Base-by-base conservation (phyloP, 2,329 filamentous ascomycete species). In the Geosmithia flava region DNA sequence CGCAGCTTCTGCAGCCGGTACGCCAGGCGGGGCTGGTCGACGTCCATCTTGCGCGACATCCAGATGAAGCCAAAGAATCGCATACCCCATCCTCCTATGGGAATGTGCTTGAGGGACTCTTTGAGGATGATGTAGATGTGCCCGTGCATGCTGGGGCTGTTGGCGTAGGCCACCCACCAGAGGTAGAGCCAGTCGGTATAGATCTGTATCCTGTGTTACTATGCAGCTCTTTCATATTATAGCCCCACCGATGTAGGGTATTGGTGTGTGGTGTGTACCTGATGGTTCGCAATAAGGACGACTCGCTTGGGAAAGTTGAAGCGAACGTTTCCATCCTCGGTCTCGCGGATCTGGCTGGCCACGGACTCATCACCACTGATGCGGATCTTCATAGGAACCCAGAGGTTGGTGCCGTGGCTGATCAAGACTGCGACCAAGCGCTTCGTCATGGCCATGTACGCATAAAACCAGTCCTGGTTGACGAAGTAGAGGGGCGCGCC, bases 171-270 rank as follows among this genome's bases (percentile, higher is more conserved):
- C 23, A 88, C 82, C 88, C 88, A 95, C 88, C 88, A 95, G 7
- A 95, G 76, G 61, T 95, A 95, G 8, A 94, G 67, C 88, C 87
- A 95, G 66, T 95, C 87, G 8, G 87, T 91, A 61, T 95, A 94
- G 47, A 94, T 81, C 76, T 76, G 54, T 20, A 23, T 15, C 1
- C 43, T 33, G 4, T 27, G 23, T 27, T 27, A 27, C 8, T 27
- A 27, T 27, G 23, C 61, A 59, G 45, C 48, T 47, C 27, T 29
- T 27, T 6, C 20, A 7, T 15, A 3, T n/a, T n/a, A n/a, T n/a
- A 20, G 5, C 27, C 46, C 16, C 42, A 29, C 27, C 40, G 30
- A 44, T 15, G 42, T 19, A 23, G 4, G 7, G 13, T 40, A 27
- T 4, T n/a, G 23, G 23, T 8, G 23, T 27, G 23, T 27, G 23